phyloP scores from a whole-genome alignment of 1,139 yeast genomes.

The Candida sojae region DNA sequence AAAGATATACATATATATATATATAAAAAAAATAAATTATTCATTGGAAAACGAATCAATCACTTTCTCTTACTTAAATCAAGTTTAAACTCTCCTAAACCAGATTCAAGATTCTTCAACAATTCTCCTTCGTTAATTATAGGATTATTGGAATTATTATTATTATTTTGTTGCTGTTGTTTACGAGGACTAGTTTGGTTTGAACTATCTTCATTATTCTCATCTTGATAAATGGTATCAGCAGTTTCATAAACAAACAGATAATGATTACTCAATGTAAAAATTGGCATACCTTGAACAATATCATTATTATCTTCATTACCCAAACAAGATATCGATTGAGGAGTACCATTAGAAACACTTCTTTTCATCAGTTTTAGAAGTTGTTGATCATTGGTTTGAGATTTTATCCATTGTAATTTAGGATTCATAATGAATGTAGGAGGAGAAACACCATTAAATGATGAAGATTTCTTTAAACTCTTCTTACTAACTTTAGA shows the following conservation, averaged over 20 bases:
- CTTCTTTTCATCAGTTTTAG: not conserved
- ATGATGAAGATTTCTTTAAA: slow-evolving; percentile 15
- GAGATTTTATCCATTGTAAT: slow-evolving; percentile 13
- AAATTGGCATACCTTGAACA: slow-evolving; percentile 13
- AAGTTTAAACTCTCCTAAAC: slow-evolving; percentile 40
- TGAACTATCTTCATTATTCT: not conserved
- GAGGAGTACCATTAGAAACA: not conserved
- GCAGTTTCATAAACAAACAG: slow-evolving; percentile 22
- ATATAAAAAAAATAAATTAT: not conserved
- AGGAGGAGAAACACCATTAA: slow-evolving; percentile 12
- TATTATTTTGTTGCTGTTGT: slow-evolving; percentile 3
- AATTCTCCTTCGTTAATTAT: slow-evolving; percentile 9
- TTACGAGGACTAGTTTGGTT: slow-evolving; percentile 2
- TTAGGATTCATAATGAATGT: slow-evolving; percentile 13
- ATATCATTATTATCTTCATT: slow-evolving; percentile 2
- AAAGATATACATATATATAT: not conserved
- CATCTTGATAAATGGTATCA: slow-evolving; percentile 11
- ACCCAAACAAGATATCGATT: slow-evolving; percentile 9
- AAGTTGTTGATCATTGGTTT: slow-evolving; percentile 8
- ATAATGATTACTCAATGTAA: slow-evolving; percentile 19
- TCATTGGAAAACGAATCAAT: not conserved
- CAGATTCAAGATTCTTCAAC: slow-evolving; percentile 36
- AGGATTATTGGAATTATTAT: slow-evolving; percentile 13
- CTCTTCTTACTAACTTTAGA: slow-evolving; percentile 7
- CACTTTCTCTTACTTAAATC: slow-evolving; percentile 16